Percentiles rank a stretch among this genome's conserved stretches.
phyloP scores from a whole-genome alignment of 306 rosid genomes.

The Cucumis cinereus region DNA sequence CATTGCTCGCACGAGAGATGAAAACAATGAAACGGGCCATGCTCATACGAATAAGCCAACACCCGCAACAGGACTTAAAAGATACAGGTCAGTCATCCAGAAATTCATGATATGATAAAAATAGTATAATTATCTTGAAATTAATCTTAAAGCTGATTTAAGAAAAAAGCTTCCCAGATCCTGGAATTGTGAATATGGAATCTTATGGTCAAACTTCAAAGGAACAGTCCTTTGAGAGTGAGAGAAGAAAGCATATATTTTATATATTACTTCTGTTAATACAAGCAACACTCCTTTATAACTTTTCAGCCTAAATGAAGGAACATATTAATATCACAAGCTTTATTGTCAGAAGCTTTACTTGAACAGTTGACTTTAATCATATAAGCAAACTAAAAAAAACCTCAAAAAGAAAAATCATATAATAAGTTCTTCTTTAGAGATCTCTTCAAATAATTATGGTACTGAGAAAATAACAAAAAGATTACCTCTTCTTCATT shows the following conservation, averaged over 20 bases:
- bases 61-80: not conserved
- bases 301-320: not conserved
- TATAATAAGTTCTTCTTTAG: not conserved
- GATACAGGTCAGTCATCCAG: not conserved
- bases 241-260: not conserved
- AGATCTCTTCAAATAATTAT: not conserved
- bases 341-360: not conserved
- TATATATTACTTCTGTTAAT: not conserved
- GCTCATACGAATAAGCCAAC: not conserved
- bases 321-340: not conserved
- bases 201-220: not conserved
- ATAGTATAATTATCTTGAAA: not conserved
- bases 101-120: not conserved
- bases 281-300: not conserved
- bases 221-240: not conserved
- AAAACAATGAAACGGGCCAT: no score
- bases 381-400: not conserved
- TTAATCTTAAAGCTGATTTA: not conserved
- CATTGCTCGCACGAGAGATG: not conserved
- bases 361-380: not conserved
- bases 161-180: not conserved
- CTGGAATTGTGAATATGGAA: not conserved
- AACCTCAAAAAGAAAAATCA: not conserved
- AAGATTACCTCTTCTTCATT: constrained; percentile 52
- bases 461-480: not conserved